A percentile compares a stretch with the other conserved stretches of the same genome.
Evolutionary conservation across 1,284 basidiomycete genomes (phyloP).

Genomic region (Inonotus hispidus): DNA sequence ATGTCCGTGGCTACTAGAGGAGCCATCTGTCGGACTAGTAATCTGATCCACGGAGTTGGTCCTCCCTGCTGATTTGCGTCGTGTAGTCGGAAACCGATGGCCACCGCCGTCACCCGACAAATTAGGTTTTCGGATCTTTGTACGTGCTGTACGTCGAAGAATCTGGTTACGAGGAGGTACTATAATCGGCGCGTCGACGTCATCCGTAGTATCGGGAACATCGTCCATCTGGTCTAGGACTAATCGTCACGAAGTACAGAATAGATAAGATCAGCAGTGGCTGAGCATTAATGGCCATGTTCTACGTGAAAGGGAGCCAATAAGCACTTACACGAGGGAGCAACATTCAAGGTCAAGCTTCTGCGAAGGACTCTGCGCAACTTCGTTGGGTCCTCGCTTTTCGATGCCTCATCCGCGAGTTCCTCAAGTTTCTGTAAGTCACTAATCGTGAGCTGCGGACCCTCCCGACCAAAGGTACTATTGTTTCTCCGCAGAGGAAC

Average conservation of each 20-base stretch:
- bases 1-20: conserved; percentile 66
- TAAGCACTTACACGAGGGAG: conserved; percentile 45
- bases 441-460: conserved; percentile 79
- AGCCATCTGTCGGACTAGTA: conserved; percentile 54
- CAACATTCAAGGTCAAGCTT: conserved; percentile 83
- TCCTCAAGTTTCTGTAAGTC: conserved; percentile 92
- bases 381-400: conserved; percentile 78
- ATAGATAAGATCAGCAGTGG: conserved; percentile 11
- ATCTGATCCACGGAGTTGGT: conserved; percentile 29
- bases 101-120: conserved; percentile 71
- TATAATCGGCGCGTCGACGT: conserved; percentile 85
- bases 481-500: conserved; percentile 66
- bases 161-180: conserved; percentile 86
- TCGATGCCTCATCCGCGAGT: conserved; percentile 83
- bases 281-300: conserved; percentile 16
- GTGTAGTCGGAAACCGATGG: conserved; percentile 68
- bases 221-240: conserved; percentile 64
- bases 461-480: conserved; percentile 52
- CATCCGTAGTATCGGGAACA: conserved; percentile 62
- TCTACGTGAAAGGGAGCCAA: neutral
- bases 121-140: conserved; percentile 91
- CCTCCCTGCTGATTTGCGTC: conserved; percentile 37
- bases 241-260: conserved; percentile 28
- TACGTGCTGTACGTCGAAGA: conserved; percentile 86
- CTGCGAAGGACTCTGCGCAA: conserved; percentile 80